phyloP scores from a whole-genome alignment of 805 yeast species.

The Kluyveromyces aestuarii region DNA sequence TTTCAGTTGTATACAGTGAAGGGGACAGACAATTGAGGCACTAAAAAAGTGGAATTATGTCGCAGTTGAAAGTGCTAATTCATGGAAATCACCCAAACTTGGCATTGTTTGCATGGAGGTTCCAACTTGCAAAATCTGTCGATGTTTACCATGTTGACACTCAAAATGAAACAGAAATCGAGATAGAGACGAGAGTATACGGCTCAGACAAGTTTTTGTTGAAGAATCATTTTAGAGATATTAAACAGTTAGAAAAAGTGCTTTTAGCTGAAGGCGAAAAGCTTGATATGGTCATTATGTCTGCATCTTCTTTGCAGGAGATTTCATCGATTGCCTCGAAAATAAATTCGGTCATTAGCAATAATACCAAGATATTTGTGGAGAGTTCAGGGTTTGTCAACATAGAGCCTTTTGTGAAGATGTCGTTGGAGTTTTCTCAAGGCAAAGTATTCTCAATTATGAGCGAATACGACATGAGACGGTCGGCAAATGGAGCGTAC shows the following conservation, averaged over 20 bases:
- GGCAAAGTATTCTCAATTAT: constrained; percentile 45
- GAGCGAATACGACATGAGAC: constrained; percentile 51
- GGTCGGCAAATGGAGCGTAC: constrained; percentile 26
- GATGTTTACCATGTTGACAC: constrained; percentile 24
- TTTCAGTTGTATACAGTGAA: no score
- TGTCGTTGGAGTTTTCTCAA: constrained; percentile 31
- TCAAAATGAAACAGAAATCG: constrained; percentile 15
- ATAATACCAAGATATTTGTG: constrained; percentile 45
- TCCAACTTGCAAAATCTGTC: constrained; percentile 29
- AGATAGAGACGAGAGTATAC: constrained; percentile 20
- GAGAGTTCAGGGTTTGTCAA: constrained; percentile 69
- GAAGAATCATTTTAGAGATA: constrained; percentile 21
- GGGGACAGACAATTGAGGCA: background rate
- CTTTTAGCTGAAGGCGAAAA: constrained; percentile 4
- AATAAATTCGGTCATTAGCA: constrained; percentile 30
- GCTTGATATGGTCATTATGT: constrained; percentile 38
- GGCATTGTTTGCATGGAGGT: constrained; percentile 24
- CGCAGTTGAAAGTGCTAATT: constrained; percentile 21
- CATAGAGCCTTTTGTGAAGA: constrained; percentile 57
- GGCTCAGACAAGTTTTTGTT: constrained; percentile 20
- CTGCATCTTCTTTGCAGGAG: constrained; percentile 44
- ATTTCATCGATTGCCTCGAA: constrained; percentile 35
- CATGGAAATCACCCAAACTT: constrained; percentile 26
- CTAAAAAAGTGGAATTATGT: constrained; percentile 1
- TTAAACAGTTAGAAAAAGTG: constrained; percentile 9